Evolutionary conservation across 2,329 filamentous ascomycete genomes (phyloP).

Genomic region (Pseudogymnoascus sp.): DNA sequence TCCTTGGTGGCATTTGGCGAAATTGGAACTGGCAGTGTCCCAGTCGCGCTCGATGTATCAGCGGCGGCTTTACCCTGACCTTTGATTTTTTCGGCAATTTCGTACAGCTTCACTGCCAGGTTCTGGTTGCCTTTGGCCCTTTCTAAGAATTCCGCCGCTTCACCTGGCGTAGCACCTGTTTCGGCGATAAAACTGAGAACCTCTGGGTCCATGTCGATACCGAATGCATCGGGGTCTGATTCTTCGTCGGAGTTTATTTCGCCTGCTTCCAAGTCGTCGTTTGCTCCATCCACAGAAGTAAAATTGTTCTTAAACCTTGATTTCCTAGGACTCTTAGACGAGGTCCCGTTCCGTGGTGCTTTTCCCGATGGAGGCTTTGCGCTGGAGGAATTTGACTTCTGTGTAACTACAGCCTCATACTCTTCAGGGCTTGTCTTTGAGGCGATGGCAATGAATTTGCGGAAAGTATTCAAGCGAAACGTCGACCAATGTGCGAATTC

Average conservation of each 20-base stretch:
- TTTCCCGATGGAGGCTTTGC: not conserved
- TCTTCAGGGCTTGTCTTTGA: not conserved
- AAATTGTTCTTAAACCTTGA: not conserved
- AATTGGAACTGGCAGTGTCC: not conserved
- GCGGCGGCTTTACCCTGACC: not conserved
- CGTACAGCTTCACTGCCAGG: not conserved
- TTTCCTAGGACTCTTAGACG: not conserved
- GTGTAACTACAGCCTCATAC: not conserved
- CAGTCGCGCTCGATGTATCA: not conserved
- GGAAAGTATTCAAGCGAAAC: constrained; percentile 41
- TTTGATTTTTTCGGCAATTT: not conserved
- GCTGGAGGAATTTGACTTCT: not conserved
- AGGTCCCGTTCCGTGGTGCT: not conserved
- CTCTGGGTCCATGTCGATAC: not conserved
- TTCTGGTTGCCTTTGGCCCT: not conserved
- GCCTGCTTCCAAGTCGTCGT: not conserved
- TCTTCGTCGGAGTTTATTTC: not conserved
- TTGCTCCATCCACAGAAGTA: not conserved
- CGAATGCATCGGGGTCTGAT: not conserved
- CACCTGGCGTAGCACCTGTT: not conserved
- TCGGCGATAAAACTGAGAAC: not conserved
- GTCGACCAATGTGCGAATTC: constrained; percentile 56
- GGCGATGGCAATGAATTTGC: constrained; percentile 49
- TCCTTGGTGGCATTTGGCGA: not conserved
- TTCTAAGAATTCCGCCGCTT: not conserved